These are phyloP conservation scores for Aplosporella prunicola DNA, from an alignment of 2,329 filamentous ascomycete genomes.

Conservation along the genomic window DNA sequence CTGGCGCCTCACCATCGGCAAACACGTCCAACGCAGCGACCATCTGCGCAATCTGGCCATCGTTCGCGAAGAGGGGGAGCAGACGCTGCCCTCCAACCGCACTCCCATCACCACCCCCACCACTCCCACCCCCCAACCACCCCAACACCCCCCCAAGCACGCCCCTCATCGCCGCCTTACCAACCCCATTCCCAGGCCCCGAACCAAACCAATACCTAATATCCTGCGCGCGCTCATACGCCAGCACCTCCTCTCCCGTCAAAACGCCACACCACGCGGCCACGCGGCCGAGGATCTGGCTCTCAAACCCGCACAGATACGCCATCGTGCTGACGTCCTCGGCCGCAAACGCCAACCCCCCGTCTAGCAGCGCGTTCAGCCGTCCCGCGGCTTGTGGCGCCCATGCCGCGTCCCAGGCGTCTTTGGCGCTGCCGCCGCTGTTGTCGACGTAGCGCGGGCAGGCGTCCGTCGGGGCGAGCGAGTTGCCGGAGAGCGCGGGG, in stretches of 20 bases:
- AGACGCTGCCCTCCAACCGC: constrained; percentile 40
- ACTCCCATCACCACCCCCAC: neutral
- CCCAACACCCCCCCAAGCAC: constrained; percentile 46
- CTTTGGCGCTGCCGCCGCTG: constrained; percentile 39
- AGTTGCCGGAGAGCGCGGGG: constrained; percentile 46
- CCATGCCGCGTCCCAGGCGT: constrained; percentile 43
- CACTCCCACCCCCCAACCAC: constrained; percentile 37
- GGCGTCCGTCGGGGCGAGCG: constrained; percentile 52
- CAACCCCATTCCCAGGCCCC: constrained; percentile 47
- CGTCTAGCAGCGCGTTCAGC: constrained; percentile 42
- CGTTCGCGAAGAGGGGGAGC: constrained; percentile 54
- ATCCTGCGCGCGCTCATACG: constrained; percentile 60
- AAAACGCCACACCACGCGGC: constrained; percentile 57
- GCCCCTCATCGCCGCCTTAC: constrained; percentile 52
- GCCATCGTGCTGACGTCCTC: constrained; percentile 50
- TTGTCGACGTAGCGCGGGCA: constrained; percentile 51
- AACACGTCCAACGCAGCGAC: constrained; percentile 52
- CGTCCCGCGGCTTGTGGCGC: constrained; percentile 46
- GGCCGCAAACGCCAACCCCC: constrained; percentile 41
- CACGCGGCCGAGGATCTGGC: constrained; percentile 50
- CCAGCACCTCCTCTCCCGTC: constrained; percentile 50
- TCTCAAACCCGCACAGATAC: constrained; percentile 64
- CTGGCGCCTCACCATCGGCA: constrained; percentile 42
- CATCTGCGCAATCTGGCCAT: constrained; percentile 56
- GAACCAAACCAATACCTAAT: constrained; percentile 59